Base-by-base conservation (phyloP, 371 early-diverging fungal species). In the Mucor circinelloides region DNA sequence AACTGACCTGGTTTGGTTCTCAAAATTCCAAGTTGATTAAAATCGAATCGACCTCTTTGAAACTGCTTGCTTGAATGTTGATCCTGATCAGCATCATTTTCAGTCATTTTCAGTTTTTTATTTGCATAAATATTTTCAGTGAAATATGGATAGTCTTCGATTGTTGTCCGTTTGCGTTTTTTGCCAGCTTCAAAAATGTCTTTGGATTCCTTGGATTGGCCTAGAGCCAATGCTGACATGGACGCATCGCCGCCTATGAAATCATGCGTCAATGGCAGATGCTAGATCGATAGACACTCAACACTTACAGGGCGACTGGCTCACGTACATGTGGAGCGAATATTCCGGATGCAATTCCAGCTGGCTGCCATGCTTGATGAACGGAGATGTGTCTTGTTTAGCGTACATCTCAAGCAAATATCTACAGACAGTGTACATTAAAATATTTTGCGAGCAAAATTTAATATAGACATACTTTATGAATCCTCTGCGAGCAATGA, bases 401-500 rank as follows among this genome's bases (percentile, higher is more conserved):
- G 50, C 23, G 25, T 23, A 50, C 7, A 25, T 50, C 50, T 77
- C 78, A 23, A 76, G 27, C 44, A 71, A 64, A 67, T 76, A 78
- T 19, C 78, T 81, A 50, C 21, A 3, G 1, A 23, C 31, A 19
- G 50, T 50, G 50, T 50, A 23, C 50, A 50, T 50, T 50, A 50
- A 50, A 50, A 50, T 50, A 50, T 25, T 8, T 50, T 19, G 50
- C n/a, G 36, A 30, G 1, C 28, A 10, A 38, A 38, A 40, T 34
- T 46, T 50, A 34, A 44, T 63, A 28, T 42, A 25, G 23, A 62
- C 52, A 67, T 82, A 93, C 90, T 83, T 84, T 48, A 91, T 76
- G 65, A 94, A 89, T 9, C 88, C 89, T 66, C 96, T 84, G 12
- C 94, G 87, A 23, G 94, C 92, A 27, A 95, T 76, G 0, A 93